Evolutionary conservation across 768 basidiomycete species (phyloP), one percentile per base, ranked within the genome.

Genomic region (Nidularia pulvinata): DNA sequence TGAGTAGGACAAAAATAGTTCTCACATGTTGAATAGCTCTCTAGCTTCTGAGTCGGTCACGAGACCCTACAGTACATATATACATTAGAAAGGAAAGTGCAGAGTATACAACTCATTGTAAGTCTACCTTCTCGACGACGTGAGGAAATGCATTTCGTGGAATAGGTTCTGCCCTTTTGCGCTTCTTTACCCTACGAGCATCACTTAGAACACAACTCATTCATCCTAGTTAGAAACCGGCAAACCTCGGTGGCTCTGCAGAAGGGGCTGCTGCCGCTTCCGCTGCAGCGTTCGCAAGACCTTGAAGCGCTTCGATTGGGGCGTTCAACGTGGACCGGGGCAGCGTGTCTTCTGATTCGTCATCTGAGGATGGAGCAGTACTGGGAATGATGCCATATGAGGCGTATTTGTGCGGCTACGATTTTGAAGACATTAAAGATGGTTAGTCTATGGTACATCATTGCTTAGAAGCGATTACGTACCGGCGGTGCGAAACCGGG

Each of bases 401-500:
- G 36, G 90, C 89, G 67, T 93, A 93, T 70, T 94, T 92, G 69
- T 93, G 91, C 34, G 89, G 87, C 89, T 94, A 66, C 25, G 25
- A 19, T 52, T 46, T 44, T 48, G 50, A 52, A 42, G 43, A 39
- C 51, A 46, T 44, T 48, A 52, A 52, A 44, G 43, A 39, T 50
- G 49, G 51, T 53, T 62, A 62, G 57, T 39, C 3, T 42, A n/a
- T 9, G 6, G n/a, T 4, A 14, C 7, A 16, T 49, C 34, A n/a
- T 10, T 33, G 2, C 10, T 14, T 13, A 2, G 13, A 19, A 9
- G 32, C 50, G 52, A 51, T 14, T 52, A 76, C 82, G 62, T 69
- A 93, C 91, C 51, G 93, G 93, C 7, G 95, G 91, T 30, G 93
- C 89, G 66, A 95, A 96, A 4, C 93, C 94, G 37, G 95, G 94